A percentile compares a stretch with the other conserved stretches of the same genome.
These are phyloP conservation scores for Calonectria honghensis DNA, from an alignment of 2,329 filamentous ascomycete species.

Conservation along the genomic window DNA sequence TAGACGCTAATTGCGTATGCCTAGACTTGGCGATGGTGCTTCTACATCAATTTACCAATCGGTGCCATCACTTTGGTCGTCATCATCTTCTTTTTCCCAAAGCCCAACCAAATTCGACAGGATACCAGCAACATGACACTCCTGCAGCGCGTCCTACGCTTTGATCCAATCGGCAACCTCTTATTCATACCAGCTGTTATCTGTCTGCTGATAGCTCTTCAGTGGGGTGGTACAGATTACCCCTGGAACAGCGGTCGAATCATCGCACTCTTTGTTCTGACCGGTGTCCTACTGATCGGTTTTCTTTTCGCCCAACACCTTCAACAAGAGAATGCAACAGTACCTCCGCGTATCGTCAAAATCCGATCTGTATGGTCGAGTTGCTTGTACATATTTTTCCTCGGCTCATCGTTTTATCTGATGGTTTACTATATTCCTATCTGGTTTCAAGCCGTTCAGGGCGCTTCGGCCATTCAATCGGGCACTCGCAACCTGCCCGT, in stretches of 20 bases:
- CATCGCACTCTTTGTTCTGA: not conserved
- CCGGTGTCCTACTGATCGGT: not conserved
- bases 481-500: not conserved
- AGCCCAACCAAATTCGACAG: not conserved
- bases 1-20: not conserved
- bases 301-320: not conserved
- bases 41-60: not conserved
- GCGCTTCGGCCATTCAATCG: not conserved
- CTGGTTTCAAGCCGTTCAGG: not conserved
- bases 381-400: not conserved
- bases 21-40: not conserved
- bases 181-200: not conserved
- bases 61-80: not conserved
- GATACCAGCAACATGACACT: not conserved
- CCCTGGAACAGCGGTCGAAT: not conserved
- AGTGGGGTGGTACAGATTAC: not conserved
- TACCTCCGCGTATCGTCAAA: not conserved
- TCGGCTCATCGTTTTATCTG: not conserved
- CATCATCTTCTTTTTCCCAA: not conserved
- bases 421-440: slow-evolving; percentile 1
- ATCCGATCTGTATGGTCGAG: not conserved
- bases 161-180: not conserved
- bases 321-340: not conserved
- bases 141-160: not conserved
- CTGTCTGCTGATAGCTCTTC: not conserved